phyloP scores from a whole-genome alignment of 106 monocot species.

The Apostasia shenzhenica region DNA sequence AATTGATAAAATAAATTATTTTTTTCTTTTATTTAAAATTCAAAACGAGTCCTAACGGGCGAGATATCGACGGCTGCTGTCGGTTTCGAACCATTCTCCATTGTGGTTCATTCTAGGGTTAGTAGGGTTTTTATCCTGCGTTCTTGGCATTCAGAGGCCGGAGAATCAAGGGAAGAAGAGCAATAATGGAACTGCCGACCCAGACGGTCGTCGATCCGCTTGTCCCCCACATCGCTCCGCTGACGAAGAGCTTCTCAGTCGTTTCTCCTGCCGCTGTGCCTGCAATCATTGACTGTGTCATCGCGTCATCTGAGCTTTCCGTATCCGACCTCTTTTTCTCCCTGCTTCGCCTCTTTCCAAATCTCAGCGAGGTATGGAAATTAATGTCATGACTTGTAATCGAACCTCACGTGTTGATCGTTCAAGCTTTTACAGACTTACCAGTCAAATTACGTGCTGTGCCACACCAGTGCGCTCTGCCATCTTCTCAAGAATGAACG shows the following conservation, averaged over 20 bases:
- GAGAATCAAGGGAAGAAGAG: not conserved
- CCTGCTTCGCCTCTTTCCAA: slow-evolving; percentile 44
- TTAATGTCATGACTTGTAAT: not conserved
- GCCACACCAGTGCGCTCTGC: slow-evolving; percentile 40
- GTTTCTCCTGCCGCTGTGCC: slow-evolving; percentile 54
- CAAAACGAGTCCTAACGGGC: too few species aligned
- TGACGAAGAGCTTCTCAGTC: slow-evolving; percentile 36
- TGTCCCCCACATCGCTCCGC: slow-evolving; percentile 37
- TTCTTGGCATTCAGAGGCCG: not conserved
- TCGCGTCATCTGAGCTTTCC: slow-evolving; percentile 45
- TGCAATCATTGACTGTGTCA: slow-evolving; percentile 78
- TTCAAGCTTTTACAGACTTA: slow-evolving; percentile 7
- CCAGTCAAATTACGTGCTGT: slow-evolving; percentile 20
- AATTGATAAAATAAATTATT: too few species aligned
- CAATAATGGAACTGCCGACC: not conserved
- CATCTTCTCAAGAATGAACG: slow-evolving; percentile 41
- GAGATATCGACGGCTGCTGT: too few species aligned
- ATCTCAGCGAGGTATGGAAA: slow-evolving; percentile 22
- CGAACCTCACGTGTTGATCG: not conserved
- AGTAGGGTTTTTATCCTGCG: not conserved
- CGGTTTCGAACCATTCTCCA: too few species aligned
- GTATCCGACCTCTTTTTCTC: slow-evolving; percentile 41
- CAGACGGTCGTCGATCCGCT: not conserved
- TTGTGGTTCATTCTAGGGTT: not conserved
- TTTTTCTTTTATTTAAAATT: too few species aligned